Evolutionary conservation across 2,329 filamentous ascomycete genomes (phyloP).

Genomic region (Hypoxylon sp.): DNA sequence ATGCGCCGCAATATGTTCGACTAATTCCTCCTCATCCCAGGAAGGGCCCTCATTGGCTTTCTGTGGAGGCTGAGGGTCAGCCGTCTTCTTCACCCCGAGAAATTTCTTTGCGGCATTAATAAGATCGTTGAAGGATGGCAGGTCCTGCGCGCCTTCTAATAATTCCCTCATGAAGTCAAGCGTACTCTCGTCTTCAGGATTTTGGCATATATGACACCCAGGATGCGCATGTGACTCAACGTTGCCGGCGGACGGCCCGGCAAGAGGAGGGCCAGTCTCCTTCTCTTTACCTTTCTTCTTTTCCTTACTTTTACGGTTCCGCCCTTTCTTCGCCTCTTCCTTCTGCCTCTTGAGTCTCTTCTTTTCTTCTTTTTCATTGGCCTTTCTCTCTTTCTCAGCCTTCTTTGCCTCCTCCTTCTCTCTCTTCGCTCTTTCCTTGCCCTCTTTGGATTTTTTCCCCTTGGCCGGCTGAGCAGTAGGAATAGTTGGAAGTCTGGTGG

Average conservation of each 20-base stretch:
- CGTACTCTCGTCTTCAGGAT: slow-evolving; percentile 29
- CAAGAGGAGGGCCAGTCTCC: slow-evolving; percentile 29
- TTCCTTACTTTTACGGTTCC: slow-evolving; percentile 35
- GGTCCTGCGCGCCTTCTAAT: slow-evolving; percentile 31
- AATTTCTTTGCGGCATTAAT: slow-evolving; percentile 28
- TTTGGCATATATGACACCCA: slow-evolving; percentile 45
- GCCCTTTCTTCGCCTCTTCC: slow-evolving; percentile 35
- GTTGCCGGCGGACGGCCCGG: slow-evolving; percentile 28
- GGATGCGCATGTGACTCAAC: slow-evolving; percentile 31
- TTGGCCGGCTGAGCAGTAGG: slow-evolving; percentile 9
- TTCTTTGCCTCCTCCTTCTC: slow-evolving; percentile 39
- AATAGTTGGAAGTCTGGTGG: slow-evolving; percentile 4
- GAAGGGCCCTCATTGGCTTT: not conserved
- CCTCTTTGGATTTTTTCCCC: slow-evolving; percentile 33
- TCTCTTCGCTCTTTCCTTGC: slow-evolving; percentile 40
- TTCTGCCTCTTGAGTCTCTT: slow-evolving; percentile 39
- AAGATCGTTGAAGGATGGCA: slow-evolving; percentile 46
- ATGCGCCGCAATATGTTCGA: slow-evolving; percentile 45
- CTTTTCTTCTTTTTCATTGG: slow-evolving; percentile 44
- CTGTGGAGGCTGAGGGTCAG: slow-evolving; percentile 6
- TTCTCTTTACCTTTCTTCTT: slow-evolving; percentile 41
- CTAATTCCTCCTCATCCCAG: slow-evolving; percentile 38
- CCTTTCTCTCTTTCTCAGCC: slow-evolving; percentile 40
- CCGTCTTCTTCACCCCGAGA: slow-evolving; percentile 17
- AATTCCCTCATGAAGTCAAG: slow-evolving; percentile 26